A percentile compares a stretch with the other conserved stretches of the same genome.
These are phyloP conservation scores for Linnemannia hyalina DNA, from an alignment of 192 early-diverging fungal species.

Conservation along the genomic window DNA sequence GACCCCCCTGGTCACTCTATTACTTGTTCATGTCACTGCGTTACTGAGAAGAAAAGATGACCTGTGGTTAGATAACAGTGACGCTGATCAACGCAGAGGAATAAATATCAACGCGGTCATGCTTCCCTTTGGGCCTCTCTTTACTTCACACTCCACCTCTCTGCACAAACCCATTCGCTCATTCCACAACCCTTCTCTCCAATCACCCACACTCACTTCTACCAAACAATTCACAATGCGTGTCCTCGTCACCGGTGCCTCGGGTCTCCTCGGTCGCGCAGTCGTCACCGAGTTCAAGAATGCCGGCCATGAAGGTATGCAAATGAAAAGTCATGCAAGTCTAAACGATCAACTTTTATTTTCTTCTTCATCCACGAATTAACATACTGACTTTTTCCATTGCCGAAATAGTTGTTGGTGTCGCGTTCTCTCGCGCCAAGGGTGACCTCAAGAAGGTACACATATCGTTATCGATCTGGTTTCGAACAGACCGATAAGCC, in stretches of 20 bases:
- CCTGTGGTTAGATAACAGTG: background rate
- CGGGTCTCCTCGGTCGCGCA: slow-evolving; percentile 86
- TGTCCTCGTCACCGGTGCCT: slow-evolving; percentile 85
- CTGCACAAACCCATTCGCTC: background rate
- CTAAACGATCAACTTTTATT: background rate
- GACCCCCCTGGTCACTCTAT: too few species aligned
- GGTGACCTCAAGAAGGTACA: slow-evolving; percentile 67
- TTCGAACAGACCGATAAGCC: background rate
- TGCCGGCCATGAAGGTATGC: slow-evolving; percentile 63
- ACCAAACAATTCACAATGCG: slow-evolving; percentile 52
- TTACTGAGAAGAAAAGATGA: too few species aligned
- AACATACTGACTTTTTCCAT: background rate
- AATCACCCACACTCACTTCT: background rate
- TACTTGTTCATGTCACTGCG: too few species aligned
- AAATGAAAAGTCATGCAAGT: background rate
- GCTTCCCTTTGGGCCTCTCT: background rate
- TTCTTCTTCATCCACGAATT: background rate
- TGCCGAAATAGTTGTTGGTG: slow-evolving; percentile 72
- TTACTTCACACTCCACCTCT: background rate
- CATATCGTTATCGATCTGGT: background rate
- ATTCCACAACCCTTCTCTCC: slow-evolving; percentile 1
- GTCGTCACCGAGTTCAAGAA: slow-evolving; percentile 69
- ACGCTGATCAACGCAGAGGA: background rate
- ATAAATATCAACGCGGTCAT: background rate
- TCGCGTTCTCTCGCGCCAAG: slow-evolving; percentile 73